phyloP scores from a whole-genome alignment of 164 flowering plant species.

The Aristolochia fimbriata region DNA sequence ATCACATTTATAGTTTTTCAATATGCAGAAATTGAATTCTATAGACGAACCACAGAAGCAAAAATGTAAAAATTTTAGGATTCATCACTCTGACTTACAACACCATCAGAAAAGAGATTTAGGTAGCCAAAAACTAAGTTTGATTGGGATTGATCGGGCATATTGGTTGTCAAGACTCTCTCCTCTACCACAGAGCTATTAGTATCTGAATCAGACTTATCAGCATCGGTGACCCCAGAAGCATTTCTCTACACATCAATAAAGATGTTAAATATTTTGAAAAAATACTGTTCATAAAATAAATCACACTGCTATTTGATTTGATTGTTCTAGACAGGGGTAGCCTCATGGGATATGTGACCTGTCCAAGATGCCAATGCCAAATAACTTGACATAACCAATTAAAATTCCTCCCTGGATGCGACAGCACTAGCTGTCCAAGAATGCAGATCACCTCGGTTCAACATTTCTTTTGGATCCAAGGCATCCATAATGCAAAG shows the following conservation, averaged over 20 bases:
- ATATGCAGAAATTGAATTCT: neutral
- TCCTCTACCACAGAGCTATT: conserved; percentile 10
- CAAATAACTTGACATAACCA: too few species aligned
- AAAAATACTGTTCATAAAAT: too few species aligned
- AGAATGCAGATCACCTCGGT: too few species aligned
- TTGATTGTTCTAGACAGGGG: too few species aligned
- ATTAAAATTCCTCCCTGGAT: too few species aligned
- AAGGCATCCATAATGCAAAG: too few species aligned
- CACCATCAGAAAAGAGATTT: conserved; percentile 97
- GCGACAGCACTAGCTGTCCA: too few species aligned
- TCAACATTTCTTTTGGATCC: too few species aligned
- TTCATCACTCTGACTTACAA: conserved; percentile 46
- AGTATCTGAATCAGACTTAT: conserved; percentile 24
- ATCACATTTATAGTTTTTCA: neutral
- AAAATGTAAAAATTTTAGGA: neutral
- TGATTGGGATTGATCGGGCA: conserved; percentile 32
- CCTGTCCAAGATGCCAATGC: too few species aligned
- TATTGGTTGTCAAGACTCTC: conserved; percentile 13
- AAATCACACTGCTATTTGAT: too few species aligned
- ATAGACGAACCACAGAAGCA: neutral
- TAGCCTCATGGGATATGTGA: too few species aligned
- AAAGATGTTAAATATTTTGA: too few species aligned
- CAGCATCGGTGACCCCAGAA: conserved; percentile 19
- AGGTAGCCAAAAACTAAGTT: conserved; percentile 92
- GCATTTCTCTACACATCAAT: conserved; percentile 49